phyloP scores from a whole-genome alignment of 208 protist genomes.

The Trypanosoma cruzi region DNA sequence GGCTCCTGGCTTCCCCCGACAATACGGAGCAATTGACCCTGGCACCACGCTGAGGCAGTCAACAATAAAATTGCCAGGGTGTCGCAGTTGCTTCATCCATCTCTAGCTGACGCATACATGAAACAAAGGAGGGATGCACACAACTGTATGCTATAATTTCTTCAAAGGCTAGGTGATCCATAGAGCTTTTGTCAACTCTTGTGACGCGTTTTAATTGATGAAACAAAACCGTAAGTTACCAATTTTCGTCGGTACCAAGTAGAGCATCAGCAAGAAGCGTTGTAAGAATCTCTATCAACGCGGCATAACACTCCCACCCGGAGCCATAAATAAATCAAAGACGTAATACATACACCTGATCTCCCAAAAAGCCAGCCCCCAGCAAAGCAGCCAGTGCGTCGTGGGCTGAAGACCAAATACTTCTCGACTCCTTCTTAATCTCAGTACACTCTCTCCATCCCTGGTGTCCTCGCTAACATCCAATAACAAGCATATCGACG shows the following conservation, averaged over 20 bases:
- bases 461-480: no score
- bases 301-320: conserved; percentile 13
- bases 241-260: conserved; percentile 4
- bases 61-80: no score
- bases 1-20: no score
- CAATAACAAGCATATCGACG: no score
- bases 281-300: conserved; percentile 6
- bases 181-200: neutral
- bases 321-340: conserved; percentile 20
- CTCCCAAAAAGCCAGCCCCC: no score
- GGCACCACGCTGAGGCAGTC: no score
- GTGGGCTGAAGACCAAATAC: no score
- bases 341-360: no score
- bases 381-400: no score
- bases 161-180: conserved; percentile 27
- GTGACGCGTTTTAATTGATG: conserved; percentile 12
- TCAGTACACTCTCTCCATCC: no score
- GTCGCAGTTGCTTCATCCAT: neutral
- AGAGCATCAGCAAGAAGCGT: conserved; percentile 20
- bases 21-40: no score
- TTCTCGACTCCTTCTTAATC: no score
- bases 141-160: conserved; percentile 12
- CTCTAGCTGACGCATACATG: neutral
- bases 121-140: conserved; percentile 4
- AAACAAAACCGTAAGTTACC: conserved; percentile 12